Base-by-base conservation (phyloP, 2,329 filamentous ascomycete species). In the Moelleriella libera region DNA sequence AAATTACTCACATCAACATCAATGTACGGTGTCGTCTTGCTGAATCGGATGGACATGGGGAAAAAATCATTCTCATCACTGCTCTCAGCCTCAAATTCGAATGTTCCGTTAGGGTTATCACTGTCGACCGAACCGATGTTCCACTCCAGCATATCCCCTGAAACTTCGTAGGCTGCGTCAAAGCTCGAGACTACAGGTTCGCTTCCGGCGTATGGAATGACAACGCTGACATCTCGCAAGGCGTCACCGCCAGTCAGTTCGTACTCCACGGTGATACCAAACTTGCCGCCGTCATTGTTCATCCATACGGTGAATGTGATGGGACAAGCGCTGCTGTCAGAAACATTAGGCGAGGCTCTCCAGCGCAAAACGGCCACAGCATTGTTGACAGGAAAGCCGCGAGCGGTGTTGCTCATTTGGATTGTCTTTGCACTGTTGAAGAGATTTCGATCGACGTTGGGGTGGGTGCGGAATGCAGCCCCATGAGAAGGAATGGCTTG, bases 231-330 rank as follows among this genome's bases (percentile, higher is more conserved):
- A 60, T 97, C 88, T 53, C 81, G 83, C 50, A 98, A 71, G 10
- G 78, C 67, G 54, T 90, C 85, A 2, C 80, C 75, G 46, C 88
- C 86, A 1, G 85, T 90, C 50, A 95, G 77, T 65, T 98, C 92
- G 63, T 97, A 98, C 66, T 97, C 92, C 34, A 97, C 79, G 2
- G 90, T 98, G 60, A 98, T 80, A 54, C 85, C 94, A 65, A 83
- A 94, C 58, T 83, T 88, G 61, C 81, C 80, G 44, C 83, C 79
- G 44, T 86, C 84, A 65, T 89, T 88, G 67, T 95, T 96, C 51
- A 94, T 87, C 92, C 92, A 98, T 39, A 96, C 90, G 2, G 88
- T 96, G 65, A 98, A 97, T 39, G 85, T 92, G 59, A 98, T 92
- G 6, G 92, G 92, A 39, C 94, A 81, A 47, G 89, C 80, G 52